Base-by-base conservation (phyloP, 2,329 filamentous ascomycete genomes). In the Cordyceps cicadae region DNA sequence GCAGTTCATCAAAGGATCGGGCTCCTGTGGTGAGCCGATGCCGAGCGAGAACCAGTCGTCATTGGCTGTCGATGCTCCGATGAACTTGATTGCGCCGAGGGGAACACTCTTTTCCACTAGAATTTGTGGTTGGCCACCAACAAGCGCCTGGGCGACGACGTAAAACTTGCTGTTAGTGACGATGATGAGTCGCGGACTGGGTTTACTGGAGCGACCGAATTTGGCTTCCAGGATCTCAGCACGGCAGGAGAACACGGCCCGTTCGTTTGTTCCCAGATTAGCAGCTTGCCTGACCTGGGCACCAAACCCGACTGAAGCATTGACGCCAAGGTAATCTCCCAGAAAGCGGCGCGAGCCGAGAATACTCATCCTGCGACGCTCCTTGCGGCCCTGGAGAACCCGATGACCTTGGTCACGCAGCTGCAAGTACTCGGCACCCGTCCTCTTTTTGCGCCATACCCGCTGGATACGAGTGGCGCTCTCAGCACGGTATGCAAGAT, bases 31-130 rank as follows among this genome's bases (percentile, higher is more conserved):
- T 37, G 92, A 92, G n/a, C 90, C 91, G 50, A 95, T 82, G 3
- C 92, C 90, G 41, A 99, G 79, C 1, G 93, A 91, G 74, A 99
- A 97, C 94, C 94, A 99, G 74, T 99, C 94, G 68, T 99, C 94
- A 65, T 90, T 90, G 63, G 89, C 77, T 17, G 83, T 90, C 2
- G 93, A 97, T 5, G 84, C 79, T 68, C 90, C 86, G 66, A 99
- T 79, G 69, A 88, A 94, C 74, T 95, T 96, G 78, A 99, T 93
- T 11, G 92, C 85, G 3, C 91, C 90, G 19, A 97, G 77, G 0
- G 92, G 86, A 63, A 97, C 85, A 0, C 89, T 87, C 58, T 89
- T 85, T 71, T 99, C 94, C 0, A 91, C 81, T 1, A 86, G 78
- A 64, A 97, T 95, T 65, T 89, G 85, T 11, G 92, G 80, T 69